Evolutionary conservation across 768 basidiomycete genomes (phyloP).

Genomic region (Paxillus ammoniavirescens): DNA sequence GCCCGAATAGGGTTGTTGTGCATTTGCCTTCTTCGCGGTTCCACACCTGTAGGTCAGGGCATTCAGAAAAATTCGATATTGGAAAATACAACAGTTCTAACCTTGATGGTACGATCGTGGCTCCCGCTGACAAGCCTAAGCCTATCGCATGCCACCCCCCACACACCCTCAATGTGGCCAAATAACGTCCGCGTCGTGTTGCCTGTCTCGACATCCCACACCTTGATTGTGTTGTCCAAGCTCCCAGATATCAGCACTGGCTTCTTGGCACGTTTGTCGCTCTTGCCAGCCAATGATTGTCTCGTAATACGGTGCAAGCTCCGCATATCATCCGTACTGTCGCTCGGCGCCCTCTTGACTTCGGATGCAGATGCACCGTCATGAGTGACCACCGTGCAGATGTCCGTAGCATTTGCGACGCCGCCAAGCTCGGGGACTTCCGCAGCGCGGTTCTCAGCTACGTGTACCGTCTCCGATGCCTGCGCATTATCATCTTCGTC

Average conservation of each 20-base stretch:
- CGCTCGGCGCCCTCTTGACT: conserved; percentile 2
- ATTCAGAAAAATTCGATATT: conserved; percentile 1
- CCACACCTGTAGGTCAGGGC: conserved; percentile 67
- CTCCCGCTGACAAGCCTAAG: conserved; percentile 89
- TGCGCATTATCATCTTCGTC: conserved; percentile 19
- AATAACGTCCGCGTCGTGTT: conserved; percentile 81
- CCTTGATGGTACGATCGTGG: conserved; percentile 97
- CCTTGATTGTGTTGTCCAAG: conserved; percentile 91
- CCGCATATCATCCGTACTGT: conserved; percentile 13
- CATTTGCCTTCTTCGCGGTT: conserved; percentile 86
- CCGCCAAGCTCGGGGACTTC: conserved; percentile 15
- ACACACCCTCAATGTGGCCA: conserved; percentile 98
- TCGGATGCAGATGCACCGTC: conserved; percentile 3
- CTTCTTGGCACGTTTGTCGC: conserved; percentile 38
- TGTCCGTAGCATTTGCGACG: conserved; percentile 15
- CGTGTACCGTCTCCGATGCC: conserved; percentile 9
- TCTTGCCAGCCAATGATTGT: conserved; percentile 6
- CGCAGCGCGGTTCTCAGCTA: conserved; percentile 12
- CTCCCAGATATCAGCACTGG: conserved; percentile 86
- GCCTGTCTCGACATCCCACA: conserved; percentile 93
- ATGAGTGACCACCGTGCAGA: conserved; percentile 32
- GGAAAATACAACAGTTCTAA: conserved; percentile 32
- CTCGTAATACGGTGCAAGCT: conserved; percentile 4
- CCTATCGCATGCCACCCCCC: conserved; percentile 92
- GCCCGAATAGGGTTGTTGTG: conserved; percentile 87